These are phyloP conservation scores for Eudorina sp. DNA, from an alignment of 139 green algal species.

Conservation along the genomic window DNA sequence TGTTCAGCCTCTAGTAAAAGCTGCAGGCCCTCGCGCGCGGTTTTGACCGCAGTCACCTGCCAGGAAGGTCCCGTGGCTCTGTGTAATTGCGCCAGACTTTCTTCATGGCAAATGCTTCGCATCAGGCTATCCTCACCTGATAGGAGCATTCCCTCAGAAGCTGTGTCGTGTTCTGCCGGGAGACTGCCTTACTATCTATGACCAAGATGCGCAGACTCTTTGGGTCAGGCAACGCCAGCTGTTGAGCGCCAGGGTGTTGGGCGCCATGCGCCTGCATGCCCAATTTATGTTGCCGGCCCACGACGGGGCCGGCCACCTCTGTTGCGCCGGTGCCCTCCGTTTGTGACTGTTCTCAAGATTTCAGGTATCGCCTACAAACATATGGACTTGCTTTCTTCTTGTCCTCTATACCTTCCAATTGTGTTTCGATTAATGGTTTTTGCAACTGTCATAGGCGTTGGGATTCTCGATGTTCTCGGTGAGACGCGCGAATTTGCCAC, in stretches of 20 bases:
- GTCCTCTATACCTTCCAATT: not conserved
- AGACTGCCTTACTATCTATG: constrained; percentile 49
- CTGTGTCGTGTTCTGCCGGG: constrained; percentile 28
- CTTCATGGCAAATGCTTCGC: not conserved
- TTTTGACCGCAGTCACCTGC: constrained; percentile 67
- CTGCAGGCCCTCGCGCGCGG: constrained; percentile 63
- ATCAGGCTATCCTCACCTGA: constrained; percentile 25
- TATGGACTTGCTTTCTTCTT: not conserved
- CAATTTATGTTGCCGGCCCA: constrained; percentile 26
- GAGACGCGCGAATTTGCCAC: not conserved
- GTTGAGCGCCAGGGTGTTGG: not conserved
- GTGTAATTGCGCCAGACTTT: not conserved
- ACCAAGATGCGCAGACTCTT: constrained; percentile 60
- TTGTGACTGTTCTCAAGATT: not conserved
- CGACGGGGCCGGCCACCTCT: not conserved
- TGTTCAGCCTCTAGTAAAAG: constrained; percentile 52
- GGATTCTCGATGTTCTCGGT: not conserved
- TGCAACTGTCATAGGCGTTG: constrained; percentile 18
- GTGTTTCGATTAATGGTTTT: not conserved
- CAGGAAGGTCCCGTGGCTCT: not conserved
- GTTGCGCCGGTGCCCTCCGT: not conserved
- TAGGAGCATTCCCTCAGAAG: constrained; percentile 59
- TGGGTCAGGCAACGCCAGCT: constrained; percentile 20
- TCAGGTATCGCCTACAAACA: not conserved
- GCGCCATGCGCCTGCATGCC: constrained; percentile 26